Base-by-base conservation (phyloP, 176 grass and related monocot species). In the Dactylis glomerata region DNA sequence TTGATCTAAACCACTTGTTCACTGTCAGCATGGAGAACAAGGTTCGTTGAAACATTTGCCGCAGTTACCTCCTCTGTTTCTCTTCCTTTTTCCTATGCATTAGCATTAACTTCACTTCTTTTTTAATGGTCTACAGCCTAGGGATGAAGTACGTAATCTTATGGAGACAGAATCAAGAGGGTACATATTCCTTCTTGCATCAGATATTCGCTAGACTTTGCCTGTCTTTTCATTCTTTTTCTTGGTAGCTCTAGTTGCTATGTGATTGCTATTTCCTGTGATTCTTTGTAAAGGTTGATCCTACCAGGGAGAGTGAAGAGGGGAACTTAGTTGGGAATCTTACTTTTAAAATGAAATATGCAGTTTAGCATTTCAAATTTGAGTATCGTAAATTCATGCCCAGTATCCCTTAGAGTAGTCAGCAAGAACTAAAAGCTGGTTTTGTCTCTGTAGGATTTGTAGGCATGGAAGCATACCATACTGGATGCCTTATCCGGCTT, bases 1-100 rank as follows among this genome's bases (percentile, higher is more conserved):
- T 95, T 69, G 89, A 97, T 87, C 37, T 97, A 73, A 97, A 94
- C 51, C 86, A 97, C 64, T 65, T 95, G 63, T 97, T 93, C 66
- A 90, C 88, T 86, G 90, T 89, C 16, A 86, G 69, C 73, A 75
- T 81, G 24, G 92, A 97, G 41, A 82, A 71, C 6, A 83, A 45
- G 91, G 95, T 92, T 82, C 1, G 20, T 61, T 75, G 37, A 66
- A 16, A 5, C 78, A 82, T 87, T 31, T 76, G 38, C 79, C n/a
- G 27, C 27, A 8, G 32, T 62, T 70, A 37, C 50, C 17, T 65
- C 23, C 38, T 46, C 11, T 22, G 14, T 76, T 69, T 81, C 36
- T 51, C n/a, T 52, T 64, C 5, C 66, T 80, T 61, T 1, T 86
- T 28, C 26, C 10, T 71, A 30, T 75, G 28, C 59, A 32, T 23